Evolutionary conservation across 2,329 filamentous ascomycete species (phyloP).

Genomic region (Macrophomina tecta): DNA sequence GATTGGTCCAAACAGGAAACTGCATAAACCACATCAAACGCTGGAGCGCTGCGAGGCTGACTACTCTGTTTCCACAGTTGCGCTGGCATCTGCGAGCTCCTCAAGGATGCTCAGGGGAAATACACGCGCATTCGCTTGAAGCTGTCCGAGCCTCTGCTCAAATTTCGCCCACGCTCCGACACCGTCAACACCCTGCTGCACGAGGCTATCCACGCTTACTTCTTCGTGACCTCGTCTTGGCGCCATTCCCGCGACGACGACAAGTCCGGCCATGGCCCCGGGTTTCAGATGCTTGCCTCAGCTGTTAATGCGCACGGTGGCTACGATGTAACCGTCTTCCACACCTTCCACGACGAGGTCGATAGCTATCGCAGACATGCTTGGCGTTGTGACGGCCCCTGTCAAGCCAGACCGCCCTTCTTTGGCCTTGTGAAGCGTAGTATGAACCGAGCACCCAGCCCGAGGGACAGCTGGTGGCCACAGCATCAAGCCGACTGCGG

Average conservation of each 20-base stretch:
- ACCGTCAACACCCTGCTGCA: constrained; percentile 53
- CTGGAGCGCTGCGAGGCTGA: constrained; percentile 18
- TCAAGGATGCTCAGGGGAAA: constrained; percentile 45
- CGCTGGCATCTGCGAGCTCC: constrained; percentile 54
- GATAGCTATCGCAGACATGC: constrained; percentile 53
- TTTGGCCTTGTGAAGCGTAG: constrained; percentile 54
- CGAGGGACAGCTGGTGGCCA: constrained; percentile 50
- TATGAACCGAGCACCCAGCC: constrained; percentile 53
- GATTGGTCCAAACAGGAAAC: neutral
- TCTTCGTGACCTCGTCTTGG: constrained; percentile 54
- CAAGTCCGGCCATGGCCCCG: constrained; percentile 51
- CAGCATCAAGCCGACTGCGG: constrained; percentile 50
- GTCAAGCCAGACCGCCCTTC: constrained; percentile 45
- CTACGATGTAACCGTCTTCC: constrained; percentile 50
- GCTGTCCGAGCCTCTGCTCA: constrained; percentile 51
- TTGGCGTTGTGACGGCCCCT: constrained; percentile 52
- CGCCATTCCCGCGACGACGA: constrained; percentile 49
- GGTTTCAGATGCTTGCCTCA: constrained; percentile 51
- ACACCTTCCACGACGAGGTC: constrained; percentile 55
- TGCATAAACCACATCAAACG: constrained; percentile 15
- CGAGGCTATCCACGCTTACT: constrained; percentile 54
- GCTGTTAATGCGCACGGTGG: constrained; percentile 52
- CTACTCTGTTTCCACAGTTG: constrained; percentile 37
- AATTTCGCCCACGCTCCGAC: constrained; percentile 51
- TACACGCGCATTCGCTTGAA: constrained; percentile 50